Conservation (phyloP, 176 grass and related monocot species). For the Thalia dealbata region DNA sequence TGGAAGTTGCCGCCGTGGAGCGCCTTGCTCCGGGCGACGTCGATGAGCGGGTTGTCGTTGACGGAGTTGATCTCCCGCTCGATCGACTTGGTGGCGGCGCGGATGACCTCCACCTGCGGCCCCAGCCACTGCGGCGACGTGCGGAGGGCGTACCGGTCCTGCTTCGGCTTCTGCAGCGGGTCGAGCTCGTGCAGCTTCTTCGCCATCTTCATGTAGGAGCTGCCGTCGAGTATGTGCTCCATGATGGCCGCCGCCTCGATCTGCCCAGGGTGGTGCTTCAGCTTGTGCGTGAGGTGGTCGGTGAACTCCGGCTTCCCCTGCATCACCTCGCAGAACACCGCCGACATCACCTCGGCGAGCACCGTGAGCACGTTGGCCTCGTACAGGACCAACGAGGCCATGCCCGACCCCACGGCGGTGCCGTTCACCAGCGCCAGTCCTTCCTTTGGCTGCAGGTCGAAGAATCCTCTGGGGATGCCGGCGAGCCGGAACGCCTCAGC, state of each 20-base stretch:
- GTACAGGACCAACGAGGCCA: slow-evolving; percentile 9
- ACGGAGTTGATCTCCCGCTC: slow-evolving; percentile 22
- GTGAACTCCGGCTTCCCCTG: slow-evolving; percentile 16
- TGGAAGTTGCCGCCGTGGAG: slow-evolving; percentile 20
- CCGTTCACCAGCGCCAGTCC: slow-evolving; percentile 15
- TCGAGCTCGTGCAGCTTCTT: slow-evolving; percentile 18
- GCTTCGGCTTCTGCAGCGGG: slow-evolving; percentile 20
- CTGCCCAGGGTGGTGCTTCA: slow-evolving; percentile 12
- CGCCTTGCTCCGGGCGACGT: slow-evolving; percentile 13
- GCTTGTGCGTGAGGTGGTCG: slow-evolving; percentile 16
- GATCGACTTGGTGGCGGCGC: slow-evolving; percentile 8
- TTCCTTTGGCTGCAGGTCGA: slow-evolving; percentile 18
- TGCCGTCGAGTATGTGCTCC: slow-evolving; percentile 16
- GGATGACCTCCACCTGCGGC: slow-evolving; percentile 16
- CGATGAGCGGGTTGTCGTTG: slow-evolving; percentile 19
- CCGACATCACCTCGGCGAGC: slow-evolving; percentile 15
- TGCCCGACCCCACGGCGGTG: slow-evolving; percentile 15
- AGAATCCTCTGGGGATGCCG: slow-evolving; percentile 10
- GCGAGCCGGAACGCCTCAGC: slow-evolving; percentile 9
- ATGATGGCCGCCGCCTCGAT: slow-evolving; percentile 19
- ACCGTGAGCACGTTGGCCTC: slow-evolving; percentile 12
- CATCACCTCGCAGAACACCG: slow-evolving; percentile 15
- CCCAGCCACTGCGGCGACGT: slow-evolving; percentile 20
- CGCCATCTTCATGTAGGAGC: slow-evolving; percentile 20
- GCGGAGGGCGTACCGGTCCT: slow-evolving; percentile 17